A percentile compares a stretch with the other conserved stretches of the same genome.
Evolutionary conservation across 2,329 filamentous ascomycete genomes (phyloP).

Genomic region (Dactylellina parvicollis): DNA sequence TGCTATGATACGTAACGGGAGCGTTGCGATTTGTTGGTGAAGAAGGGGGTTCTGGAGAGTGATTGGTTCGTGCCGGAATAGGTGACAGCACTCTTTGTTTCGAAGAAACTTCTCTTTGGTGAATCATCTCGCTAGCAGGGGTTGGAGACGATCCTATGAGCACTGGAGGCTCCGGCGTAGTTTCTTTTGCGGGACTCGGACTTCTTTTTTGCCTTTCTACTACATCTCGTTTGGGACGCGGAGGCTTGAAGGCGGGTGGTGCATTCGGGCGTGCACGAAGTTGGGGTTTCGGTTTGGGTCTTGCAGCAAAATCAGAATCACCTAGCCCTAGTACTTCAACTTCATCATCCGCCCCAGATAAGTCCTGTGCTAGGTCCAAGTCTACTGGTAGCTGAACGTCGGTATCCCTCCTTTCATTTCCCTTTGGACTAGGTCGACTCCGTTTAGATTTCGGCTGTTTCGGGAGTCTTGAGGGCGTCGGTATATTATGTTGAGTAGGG

Average conservation of each 20-base stretch:
- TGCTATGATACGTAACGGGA: not conserved
- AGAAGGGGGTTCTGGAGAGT: conserved; percentile 17
- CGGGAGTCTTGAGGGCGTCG: not conserved
- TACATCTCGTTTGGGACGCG: not conserved
- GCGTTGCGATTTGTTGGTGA: conserved; percentile 6
- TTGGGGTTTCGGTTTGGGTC: conserved; percentile 27
- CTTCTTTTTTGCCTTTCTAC: not conserved
- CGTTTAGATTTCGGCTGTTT: not conserved
- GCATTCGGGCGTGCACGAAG: conserved; percentile 36
- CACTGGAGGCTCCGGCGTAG: not conserved
- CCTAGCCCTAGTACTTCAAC: conserved; percentile 39
- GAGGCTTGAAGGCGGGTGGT: conserved; percentile 41
- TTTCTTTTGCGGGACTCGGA: not conserved
- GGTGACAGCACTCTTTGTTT: not conserved
- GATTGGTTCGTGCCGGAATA: not conserved
- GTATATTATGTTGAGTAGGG: not conserved
- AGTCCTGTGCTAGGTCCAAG: conserved; percentile 9
- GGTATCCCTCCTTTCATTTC: not conserved
- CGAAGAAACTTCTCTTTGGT: not conserved
- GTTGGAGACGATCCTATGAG: not conserved
- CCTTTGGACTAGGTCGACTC: not conserved
- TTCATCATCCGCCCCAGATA: conserved; percentile 28
- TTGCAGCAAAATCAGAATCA: conserved; percentile 30
- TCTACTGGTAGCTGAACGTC: not conserved
- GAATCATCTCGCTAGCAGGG: not conserved